Evolutionary conservation across 106 monocot species (phyloP).

Genomic region (Cymbidium sinense): DNA sequence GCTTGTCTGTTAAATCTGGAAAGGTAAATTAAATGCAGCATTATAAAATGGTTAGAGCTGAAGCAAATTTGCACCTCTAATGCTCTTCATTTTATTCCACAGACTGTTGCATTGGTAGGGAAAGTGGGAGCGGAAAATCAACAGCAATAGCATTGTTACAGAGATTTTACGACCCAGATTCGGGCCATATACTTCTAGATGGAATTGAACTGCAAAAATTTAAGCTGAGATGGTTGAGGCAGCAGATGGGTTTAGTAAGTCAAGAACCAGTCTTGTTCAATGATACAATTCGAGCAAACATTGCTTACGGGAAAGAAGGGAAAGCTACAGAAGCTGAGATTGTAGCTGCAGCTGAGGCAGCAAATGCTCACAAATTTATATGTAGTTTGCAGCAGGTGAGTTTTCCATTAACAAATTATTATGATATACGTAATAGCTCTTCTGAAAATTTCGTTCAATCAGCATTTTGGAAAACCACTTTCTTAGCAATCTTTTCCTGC

Average conservation of each 20-base stretch:
- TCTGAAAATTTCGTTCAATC: too few relatives aligned
- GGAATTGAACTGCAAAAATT: constrained; percentile 8
- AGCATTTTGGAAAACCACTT: background rate
- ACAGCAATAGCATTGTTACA: constrained; percentile 16
- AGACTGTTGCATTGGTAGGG: constrained; percentile 22
- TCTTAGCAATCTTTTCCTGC: background rate
- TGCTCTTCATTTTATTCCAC: background rate
- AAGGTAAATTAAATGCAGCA: constrained; percentile 14
- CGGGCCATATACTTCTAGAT: constrained; percentile 18
- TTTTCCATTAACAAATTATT: background rate
- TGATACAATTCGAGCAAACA: constrained; percentile 18
- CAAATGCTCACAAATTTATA: constrained; percentile 20
- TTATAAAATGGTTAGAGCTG: background rate
- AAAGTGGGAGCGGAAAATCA: constrained; percentile 21
- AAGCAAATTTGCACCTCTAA: background rate
- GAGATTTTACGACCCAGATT: constrained; percentile 22
- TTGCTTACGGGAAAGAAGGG: constrained; percentile 19
- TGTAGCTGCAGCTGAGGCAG: constrained; percentile 6
- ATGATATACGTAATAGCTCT: background rate
- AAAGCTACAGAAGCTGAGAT: constrained; percentile 11
- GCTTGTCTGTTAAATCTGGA: constrained; percentile 19
- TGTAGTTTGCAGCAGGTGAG: constrained; percentile 12
- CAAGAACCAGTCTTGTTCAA: constrained; percentile 19
- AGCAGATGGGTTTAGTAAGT: constrained; percentile 24
- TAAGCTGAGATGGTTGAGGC: constrained; percentile 13